These are phyloP conservation scores for Serendipita sp. DNA, from an alignment of 768 basidiomycete genomes.

Conservation along the genomic window DNA sequence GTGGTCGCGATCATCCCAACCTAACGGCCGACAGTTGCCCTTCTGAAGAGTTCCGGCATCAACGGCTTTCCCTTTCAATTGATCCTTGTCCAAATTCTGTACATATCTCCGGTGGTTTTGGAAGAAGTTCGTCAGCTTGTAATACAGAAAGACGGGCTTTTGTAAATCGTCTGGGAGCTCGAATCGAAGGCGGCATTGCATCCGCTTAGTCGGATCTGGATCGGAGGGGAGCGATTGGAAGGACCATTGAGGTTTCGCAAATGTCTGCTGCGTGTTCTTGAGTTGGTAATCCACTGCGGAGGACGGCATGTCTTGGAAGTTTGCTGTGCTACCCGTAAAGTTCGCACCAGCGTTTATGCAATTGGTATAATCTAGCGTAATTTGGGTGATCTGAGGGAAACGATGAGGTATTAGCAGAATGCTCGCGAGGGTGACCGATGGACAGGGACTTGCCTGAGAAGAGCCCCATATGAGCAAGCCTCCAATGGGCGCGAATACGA, in stretches of 20 bases:
- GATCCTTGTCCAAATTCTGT: conserved; percentile 70
- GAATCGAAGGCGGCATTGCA: conserved; percentile 69
- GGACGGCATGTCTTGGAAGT: conserved; percentile 16
- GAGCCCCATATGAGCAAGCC: conserved; percentile 89
- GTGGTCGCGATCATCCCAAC: conserved; percentile 24
- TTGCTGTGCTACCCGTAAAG: conserved; percentile 17
- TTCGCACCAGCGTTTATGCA: conserved; percentile 55
- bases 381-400: conserved; percentile 61
- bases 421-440: not conserved
- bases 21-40: conserved; percentile 83
- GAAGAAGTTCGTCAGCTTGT: conserved; percentile 91
- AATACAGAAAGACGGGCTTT: conserved; percentile 76
- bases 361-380: conserved; percentile 87
- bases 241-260: conserved; percentile 52
- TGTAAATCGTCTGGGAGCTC: conserved; percentile 63
- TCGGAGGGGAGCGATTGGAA: conserved; percentile 44
- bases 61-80: conserved; percentile 62
- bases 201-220: conserved; percentile 25
- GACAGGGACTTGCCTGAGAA: conserved; percentile 34
- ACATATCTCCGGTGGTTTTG: conserved; percentile 99
- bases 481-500: conserved; percentile 93
- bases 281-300: conserved; percentile 37
- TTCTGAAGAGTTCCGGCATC: conserved; percentile 33
- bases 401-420: not conserved
- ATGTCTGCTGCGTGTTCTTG: conserved; percentile 33